phyloP scores from a whole-genome alignment of 768 basidiomycete genomes.

The Sarcomyxa edulis region DNA sequence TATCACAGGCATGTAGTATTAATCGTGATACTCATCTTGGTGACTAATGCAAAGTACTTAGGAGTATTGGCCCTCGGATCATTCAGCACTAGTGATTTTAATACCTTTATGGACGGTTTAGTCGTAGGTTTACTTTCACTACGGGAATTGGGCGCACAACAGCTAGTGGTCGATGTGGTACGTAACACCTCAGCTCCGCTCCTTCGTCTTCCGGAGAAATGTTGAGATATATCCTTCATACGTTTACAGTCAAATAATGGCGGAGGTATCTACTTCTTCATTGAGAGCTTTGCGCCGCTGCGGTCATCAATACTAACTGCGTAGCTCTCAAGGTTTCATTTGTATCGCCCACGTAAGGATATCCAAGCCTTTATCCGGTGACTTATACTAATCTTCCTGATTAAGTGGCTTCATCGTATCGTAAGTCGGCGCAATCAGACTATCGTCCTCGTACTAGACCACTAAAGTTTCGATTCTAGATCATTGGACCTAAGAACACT shows the following conservation, averaged over 20 bases:
- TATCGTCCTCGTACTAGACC: conserved; percentile 21
- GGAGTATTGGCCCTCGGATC: conserved; percentile 49
- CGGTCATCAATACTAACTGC: no score
- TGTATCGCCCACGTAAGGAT: conserved; percentile 52
- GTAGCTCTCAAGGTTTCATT: conserved; percentile 34
- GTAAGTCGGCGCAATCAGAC: conserved; percentile 7
- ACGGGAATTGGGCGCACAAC: conserved; percentile 41
- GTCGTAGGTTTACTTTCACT: conserved; percentile 41
- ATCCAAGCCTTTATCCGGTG: neutral
- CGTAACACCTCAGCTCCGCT: conserved; percentile 12
- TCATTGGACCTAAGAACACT: conserved; percentile 45
- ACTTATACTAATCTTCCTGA: neutral
- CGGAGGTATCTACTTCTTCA: conserved; percentile 25
- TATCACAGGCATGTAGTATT: conserved; percentile 47
- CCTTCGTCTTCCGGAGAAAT: conserved; percentile 1
- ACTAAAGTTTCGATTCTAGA: no score
- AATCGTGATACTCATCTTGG: neutral
- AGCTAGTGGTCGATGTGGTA: conserved; percentile 56
- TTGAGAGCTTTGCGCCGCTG: no score
- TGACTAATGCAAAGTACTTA: neutral
- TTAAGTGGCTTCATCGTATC: conserved; percentile 35
- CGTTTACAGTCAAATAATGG: conserved; percentile 39
- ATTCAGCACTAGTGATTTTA: conserved; percentile 43
- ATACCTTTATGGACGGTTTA: conserved; percentile 34
- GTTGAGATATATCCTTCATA: conserved; percentile 1